Conservation (phyloP, 352 stramenopile species). For the Thalassiosira exigua region DNA sequence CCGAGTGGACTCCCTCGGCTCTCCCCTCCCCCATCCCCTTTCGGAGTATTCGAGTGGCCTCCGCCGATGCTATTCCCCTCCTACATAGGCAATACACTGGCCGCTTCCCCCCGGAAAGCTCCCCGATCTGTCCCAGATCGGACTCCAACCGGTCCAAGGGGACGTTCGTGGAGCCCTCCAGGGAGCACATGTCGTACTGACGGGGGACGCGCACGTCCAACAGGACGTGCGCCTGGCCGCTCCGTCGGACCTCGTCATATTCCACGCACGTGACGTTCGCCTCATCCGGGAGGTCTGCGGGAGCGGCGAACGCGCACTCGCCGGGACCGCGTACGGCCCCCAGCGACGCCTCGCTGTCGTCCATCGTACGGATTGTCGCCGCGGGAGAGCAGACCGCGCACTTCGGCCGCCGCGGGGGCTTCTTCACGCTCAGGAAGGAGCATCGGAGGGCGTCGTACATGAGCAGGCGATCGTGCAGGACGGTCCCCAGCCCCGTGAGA, state of each 20-base stretch:
- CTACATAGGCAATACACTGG: constrained; percentile 87
- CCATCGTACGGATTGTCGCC: constrained; percentile 79
- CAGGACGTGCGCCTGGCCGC: constrained; percentile 67
- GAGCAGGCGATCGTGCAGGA: constrained; percentile 77
- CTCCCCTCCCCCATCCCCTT: constrained; percentile 49
- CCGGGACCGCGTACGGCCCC: constrained; percentile 50
- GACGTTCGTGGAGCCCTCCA: constrained; percentile 84
- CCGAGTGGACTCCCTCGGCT: constrained; percentile 53
- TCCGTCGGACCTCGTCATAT: constrained; percentile 60
- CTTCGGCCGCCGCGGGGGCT: constrained; percentile 68
- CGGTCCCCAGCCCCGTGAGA: constrained; percentile 78
- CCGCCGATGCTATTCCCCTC: constrained; percentile 81
- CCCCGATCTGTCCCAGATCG: constrained; percentile 51
- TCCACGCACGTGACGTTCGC: constrained; percentile 65
- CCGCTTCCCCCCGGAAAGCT: constrained; percentile 59
- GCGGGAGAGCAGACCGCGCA: constrained; percentile 79
- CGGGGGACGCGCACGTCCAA: constrained; percentile 83
- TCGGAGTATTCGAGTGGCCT: constrained; percentile 78
- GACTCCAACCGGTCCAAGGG: constrained; percentile 67
- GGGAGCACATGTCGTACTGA: constrained; percentile 85
- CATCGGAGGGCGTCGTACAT: constrained; percentile 83
- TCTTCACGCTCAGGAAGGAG: constrained; percentile 80
- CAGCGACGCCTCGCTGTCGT: constrained; percentile 66
- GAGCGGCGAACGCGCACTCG: constrained; percentile 18
- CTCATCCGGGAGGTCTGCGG: constrained; percentile 30